Evolutionary conservation across 441 rosid species (phyloP), one percentile per base, ranked within the genome.

Genomic region (Erysimum cheiri): DNA sequence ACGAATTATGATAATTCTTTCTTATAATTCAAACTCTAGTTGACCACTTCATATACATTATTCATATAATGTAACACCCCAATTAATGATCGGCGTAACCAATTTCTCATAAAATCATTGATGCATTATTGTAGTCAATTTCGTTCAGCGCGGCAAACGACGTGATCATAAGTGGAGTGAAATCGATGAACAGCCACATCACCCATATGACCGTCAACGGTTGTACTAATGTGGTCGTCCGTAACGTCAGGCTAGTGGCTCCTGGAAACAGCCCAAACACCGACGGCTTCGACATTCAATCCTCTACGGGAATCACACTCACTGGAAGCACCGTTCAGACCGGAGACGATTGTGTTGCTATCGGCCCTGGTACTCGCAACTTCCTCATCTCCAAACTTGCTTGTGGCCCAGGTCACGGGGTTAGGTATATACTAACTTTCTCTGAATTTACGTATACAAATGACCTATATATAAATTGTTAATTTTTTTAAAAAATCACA

Each of bases 291-390:
- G 64, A 67, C 47, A 67, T 81, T 19, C 78, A 77, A n/a, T 35
- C 44, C 36, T 85, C 88, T 6, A 75, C 75, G 5, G 80, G 81
- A n/a, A 70, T 85, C 24, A 77, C 84, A 41, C 52, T 83, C 70
- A 74, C 77, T 24, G 79, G 81, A 15, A 69, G 78, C 68, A 71
- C 79, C 37, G 49, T 86, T 26, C 82, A 74, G 74, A 79, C 90
- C 0, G 90, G 90, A 15, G 90, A 86, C 10, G 90, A 86, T 40
- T 86, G 90, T 77, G 74, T 86, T 35, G 82, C 90, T 15, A 74
- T 86, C 12, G 88, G 88, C 32, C 82, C 82, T 6, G 85, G 86
- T 5, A 77, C 86, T 28, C 72, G 73, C 32, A 82, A 82, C 53
- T 36, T 85, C 49, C 67, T 77, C 50, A 79, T 85, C 64, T 60